These are phyloP conservation scores for Candida insectorum DNA, from an alignment of 805 yeast species.

Conservation along the genomic window DNA sequence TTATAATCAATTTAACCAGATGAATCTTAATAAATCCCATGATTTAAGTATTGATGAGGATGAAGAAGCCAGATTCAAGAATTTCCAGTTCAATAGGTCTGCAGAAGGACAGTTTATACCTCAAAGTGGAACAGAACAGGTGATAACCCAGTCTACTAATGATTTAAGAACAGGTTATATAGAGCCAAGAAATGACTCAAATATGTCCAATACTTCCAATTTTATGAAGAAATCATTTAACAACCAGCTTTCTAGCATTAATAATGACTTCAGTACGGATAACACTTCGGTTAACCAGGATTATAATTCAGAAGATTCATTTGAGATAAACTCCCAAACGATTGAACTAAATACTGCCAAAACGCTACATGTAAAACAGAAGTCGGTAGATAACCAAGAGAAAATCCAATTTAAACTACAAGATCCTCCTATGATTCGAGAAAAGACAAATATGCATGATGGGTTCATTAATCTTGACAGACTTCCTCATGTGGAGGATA, in stretches of 20 bases:
- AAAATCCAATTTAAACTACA: slow-evolving; percentile 13
- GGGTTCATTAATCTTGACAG: not conserved
- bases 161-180: too few species aligned
- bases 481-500: slow-evolving; percentile 6
- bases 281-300: slow-evolving; percentile 6
- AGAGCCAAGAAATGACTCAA: too few species aligned
- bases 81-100: slow-evolving; percentile 4
- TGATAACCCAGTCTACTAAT: too few species aligned
- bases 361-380: too few species aligned
- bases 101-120: too few species aligned
- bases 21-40: not conserved
- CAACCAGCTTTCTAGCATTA: too few species aligned
- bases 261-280: slow-evolving; percentile 6
- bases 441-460: slow-evolving; percentile 2
- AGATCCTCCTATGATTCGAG: slow-evolving; percentile 14
- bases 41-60: slow-evolving; percentile 1
- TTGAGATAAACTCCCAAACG: too few species aligned
- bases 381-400: too few species aligned
- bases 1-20: not conserved
- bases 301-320: slow-evolving; percentile 8
- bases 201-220: too few species aligned
- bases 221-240: too few species aligned
- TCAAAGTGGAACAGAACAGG: too few species aligned
- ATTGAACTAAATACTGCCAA: too few species aligned
- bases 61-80: not conserved